Percentiles rank a stretch among this genome's conserved stretches.
phyloP scores from a whole-genome alignment of 176 grass and related monocot genomes.

The Eleusine coracana region DNA sequence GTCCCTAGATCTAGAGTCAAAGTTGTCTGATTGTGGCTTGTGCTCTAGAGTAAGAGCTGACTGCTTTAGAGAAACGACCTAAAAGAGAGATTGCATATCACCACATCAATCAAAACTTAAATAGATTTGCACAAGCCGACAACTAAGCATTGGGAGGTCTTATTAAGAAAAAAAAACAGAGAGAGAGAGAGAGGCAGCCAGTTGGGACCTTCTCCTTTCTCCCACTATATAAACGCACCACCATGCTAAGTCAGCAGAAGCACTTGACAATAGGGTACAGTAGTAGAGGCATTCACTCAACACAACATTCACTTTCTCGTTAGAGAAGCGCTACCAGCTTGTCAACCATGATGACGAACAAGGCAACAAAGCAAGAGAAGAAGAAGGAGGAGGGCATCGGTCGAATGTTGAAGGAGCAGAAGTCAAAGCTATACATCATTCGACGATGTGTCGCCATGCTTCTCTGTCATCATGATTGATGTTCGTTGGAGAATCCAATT shows the following conservation, averaged over 20 bases:
- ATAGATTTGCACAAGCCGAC: constrained; percentile 11
- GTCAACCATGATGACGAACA: constrained; percentile 10
- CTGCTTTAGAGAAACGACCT: neutral
- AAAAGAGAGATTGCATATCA: neutral
- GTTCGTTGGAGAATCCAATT: constrained; percentile 1
- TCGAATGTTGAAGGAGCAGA: constrained; percentile 49
- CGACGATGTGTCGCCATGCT: constrained; percentile 48
- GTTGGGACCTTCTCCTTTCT: neutral
- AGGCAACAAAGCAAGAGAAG: neutral
- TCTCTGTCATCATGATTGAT: constrained; percentile 45
- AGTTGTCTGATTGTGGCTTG: neutral
- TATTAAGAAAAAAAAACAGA: neutral
- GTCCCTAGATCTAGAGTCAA: constrained; percentile 20
- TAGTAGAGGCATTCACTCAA: neutral
- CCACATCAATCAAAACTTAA: neutral
- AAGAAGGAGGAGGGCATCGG: constrained; percentile 23
- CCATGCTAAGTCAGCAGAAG: neutral
- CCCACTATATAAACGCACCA: constrained; percentile 28
- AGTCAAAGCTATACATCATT: constrained; percentile 52
- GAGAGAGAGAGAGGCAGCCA: neutral
- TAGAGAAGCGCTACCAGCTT: neutral
- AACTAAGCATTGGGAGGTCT: neutral
- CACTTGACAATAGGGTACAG: neutral
- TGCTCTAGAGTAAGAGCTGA: constrained; percentile 28
- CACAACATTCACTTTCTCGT: neutral